Evolutionary conservation across 1,139 yeast genomes (phyloP).

Genomic region (Petasospora fabianii): DNA sequence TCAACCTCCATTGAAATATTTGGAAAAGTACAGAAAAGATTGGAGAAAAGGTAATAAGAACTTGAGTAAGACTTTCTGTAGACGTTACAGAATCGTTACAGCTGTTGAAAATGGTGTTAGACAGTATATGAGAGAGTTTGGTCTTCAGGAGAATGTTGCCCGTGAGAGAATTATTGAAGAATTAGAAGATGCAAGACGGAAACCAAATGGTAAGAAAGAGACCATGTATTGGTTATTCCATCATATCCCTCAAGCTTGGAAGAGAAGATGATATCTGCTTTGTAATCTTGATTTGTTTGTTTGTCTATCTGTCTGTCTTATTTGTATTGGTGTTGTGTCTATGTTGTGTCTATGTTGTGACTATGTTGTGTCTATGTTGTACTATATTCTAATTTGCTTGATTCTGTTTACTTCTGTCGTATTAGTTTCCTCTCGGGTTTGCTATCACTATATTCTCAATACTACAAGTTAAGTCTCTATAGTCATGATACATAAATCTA

Average conservation of each 20-base stretch:
- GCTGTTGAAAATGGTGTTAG: conserved; percentile 26
- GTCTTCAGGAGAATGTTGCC: conserved; percentile 20
- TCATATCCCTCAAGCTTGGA: conserved; percentile 26
- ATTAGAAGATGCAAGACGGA: conserved; percentile 21
- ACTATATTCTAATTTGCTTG: no score
- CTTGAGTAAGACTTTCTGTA: conserved; percentile 26
- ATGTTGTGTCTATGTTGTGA: no score
- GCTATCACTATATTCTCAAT: no score
- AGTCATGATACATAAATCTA: no score
- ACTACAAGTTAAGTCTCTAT: no score
- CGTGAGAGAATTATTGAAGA: conserved; percentile 22
- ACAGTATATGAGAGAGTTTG: conserved; percentile 19
- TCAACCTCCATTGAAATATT: conserved; percentile 26
- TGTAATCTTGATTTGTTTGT: neutral
- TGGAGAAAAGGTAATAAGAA: conserved; percentile 28
- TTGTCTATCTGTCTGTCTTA: neutral
- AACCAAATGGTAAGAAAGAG: conserved; percentile 25
- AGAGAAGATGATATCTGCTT: conserved; percentile 16
- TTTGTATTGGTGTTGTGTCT: no score
- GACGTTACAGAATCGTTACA: conserved; percentile 24
- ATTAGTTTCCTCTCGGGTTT: no score
- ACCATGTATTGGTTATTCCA: conserved; percentile 40
- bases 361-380: no score
- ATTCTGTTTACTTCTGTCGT: no score
- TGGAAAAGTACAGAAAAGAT: conserved; percentile 25